Evolutionary conservation across 805 yeast species (phyloP).

Genomic region (Danielia reshetovae): DNA sequence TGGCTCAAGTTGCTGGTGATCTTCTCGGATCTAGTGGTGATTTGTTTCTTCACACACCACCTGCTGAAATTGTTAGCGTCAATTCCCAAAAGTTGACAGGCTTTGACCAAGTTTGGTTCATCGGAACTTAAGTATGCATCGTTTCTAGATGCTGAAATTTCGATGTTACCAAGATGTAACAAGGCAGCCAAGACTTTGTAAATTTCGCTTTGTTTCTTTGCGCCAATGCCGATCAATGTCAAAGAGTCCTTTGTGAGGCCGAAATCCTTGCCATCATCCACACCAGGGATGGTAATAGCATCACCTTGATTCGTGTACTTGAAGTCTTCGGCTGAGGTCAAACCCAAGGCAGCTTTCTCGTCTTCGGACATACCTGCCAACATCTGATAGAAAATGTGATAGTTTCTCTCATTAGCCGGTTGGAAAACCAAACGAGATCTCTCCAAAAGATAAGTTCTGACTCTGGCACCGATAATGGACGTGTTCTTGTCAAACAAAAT

Average conservation of each 20-base stretch:
- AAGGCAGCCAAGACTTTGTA: conserved; percentile 83
- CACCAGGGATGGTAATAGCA: conserved; percentile 60
- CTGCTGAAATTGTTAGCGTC: conserved; percentile 72
- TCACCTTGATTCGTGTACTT: conserved; percentile 90
- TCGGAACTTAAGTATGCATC: conserved; percentile 80
- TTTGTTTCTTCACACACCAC: conserved; percentile 92
- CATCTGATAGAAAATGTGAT: conserved; percentile 91
- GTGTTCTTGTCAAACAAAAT: conserved; percentile 74
- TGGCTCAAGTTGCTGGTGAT: conserved; percentile 78
- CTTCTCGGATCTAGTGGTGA: conserved; percentile 87
- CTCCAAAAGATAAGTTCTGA: conserved; percentile 88
- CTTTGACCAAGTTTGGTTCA: conserved; percentile 79
- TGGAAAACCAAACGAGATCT: conserved; percentile 93
- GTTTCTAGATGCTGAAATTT: conserved; percentile 76
- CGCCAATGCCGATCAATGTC: conserved; percentile 67
- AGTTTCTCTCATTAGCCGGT: conserved; percentile 86
- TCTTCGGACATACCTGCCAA: conserved; percentile 64
- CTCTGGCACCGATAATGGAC: conserved; percentile 88
- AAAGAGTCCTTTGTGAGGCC: conserved; percentile 73
- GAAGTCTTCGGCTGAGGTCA: conserved; percentile 64
- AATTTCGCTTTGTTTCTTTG: conserved; percentile 57
- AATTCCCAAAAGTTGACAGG: conserved; percentile 79
- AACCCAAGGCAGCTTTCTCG: conserved; percentile 54
- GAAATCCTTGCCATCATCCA: conserved; percentile 82
- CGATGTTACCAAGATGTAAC: conserved; percentile 89